Base-by-base conservation (phyloP, 2,329 filamentous ascomycete species). In the Venturia nashicola region DNA sequence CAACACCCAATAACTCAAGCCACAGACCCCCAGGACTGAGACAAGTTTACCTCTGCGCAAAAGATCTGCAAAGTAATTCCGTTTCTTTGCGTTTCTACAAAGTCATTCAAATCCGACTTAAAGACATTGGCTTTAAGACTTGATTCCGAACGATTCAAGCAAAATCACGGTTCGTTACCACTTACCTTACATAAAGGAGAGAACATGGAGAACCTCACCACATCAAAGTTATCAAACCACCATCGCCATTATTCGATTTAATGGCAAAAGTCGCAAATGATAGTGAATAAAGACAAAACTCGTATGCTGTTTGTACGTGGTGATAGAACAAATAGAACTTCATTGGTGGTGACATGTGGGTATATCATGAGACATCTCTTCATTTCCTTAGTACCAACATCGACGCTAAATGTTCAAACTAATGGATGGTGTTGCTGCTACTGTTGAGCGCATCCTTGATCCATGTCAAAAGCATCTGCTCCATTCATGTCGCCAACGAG, bases 401-500 rank as follows among this genome's bases (percentile, higher is more conserved):
- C 20, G 20, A 27, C 20, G 46, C 20, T 14, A 51, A 51, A 51
- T 27, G 1, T 9, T 51, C 46, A 51, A 27, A 27, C 20, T 5
- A 20, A 4, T 14, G 9, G 11, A 8, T 48, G 20, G 12, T 11
- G 20, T 9, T 27, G 20, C n/a, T 32, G n/a, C n/a, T 72, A 87
- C 76, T 87, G 85, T 69, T 83, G 83, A 12, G 83, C 82, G 74
- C 86, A 88, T 46, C 84, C 83, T 40, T 79, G 75, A 60, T 86
- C 81, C 62, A 84, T 74, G 66, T 77, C 76, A 8, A 82, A 73
- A 40, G 80, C 79, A 67, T 93, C 90, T 20, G 89, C 88, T 61
- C 89, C 88, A 64, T 87, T 86, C 84, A 96, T 88, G 72, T 96
- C 91, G 64, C 92, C 93, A 18, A 99, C 89, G 20, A 99, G 79